Base-by-base conservation (phyloP, 2,329 filamentous ascomycete species). In the Hirsutella minnesotensis region DNA sequence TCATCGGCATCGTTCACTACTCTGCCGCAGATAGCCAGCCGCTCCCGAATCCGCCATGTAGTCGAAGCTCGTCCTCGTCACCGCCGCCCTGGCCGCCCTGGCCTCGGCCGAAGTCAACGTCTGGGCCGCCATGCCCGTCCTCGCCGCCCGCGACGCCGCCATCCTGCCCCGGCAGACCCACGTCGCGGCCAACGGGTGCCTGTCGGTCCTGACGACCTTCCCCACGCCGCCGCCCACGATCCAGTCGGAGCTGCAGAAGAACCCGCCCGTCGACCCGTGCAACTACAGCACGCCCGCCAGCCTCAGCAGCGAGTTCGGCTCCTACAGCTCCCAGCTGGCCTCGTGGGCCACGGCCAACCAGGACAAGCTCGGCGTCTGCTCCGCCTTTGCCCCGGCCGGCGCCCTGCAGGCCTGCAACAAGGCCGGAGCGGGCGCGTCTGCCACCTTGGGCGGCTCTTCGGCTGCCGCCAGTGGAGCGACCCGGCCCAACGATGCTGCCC, bases 251-350 rank as follows among this genome's bases (percentile, higher is more conserved):
- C 29, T 51, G 22, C 38, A 38, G 9, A 43, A 47, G 9, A 41
- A 57, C 48, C 48, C 53, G 5, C 49, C 51, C 41, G 54, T 56
- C 41, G 53, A 63, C 54, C 48, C 53, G 3, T 65, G 62, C 59
- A 18, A 44, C 47, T 55, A 58, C 53, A 54, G 44, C 43, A 44
- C 53, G 7, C 58, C 63, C n/a, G 33, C 47, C 19, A 54, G 51
- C 50, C 54, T 65, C 30, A 54, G 47, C 50, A 49, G 44, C 24
- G 49, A 58, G 35, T 63, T 57, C 52, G 45, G 49, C 20, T 53
- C 49, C 46, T 65, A 63, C 56, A 55, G 49, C 49, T 51, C 50
- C 40, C 42, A 56, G 46, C 43, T 59, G 29, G 18, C 47, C 9
- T 52, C 49, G 2, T 66, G 63, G 61, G 56, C 55, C 51, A 43